Percentiles rank a stretch among this genome's conserved stretches.
These are phyloP conservation scores for Barbarea vulgaris DNA, from an alignment of 345 rosid species.

Conservation along the genomic window DNA sequence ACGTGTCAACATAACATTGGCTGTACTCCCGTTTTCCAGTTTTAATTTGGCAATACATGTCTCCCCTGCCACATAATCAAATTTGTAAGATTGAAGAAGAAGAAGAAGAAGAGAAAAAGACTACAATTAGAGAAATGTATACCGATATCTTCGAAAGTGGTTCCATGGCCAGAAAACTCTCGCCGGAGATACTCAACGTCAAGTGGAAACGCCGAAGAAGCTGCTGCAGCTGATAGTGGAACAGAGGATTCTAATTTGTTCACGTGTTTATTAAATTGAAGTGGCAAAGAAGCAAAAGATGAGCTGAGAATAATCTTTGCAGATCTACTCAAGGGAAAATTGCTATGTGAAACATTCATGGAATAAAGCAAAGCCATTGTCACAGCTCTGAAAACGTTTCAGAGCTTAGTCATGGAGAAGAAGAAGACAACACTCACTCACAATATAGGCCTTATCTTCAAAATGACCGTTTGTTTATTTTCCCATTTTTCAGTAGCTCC, in stretches of 20 bases:
- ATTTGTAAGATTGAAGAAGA: neutral
- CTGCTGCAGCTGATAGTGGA: constrained; percentile 26
- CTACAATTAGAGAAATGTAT: neutral
- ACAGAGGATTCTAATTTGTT: constrained; percentile 11
- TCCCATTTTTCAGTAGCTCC: constrained; percentile 7
- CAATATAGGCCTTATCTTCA: constrained; percentile 36
- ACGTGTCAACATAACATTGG: constrained; percentile 64
- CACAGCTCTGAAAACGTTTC: neutral
- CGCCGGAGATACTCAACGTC: constrained; percentile 64
- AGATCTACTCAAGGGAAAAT: neutral
- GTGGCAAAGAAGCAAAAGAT: constrained; percentile 25
- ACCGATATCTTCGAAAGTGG: constrained; percentile 66
- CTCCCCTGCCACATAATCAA: constrained; percentile 42
- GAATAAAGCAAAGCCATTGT: constrained; percentile 35
- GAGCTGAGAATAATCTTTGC: constrained; percentile 28
- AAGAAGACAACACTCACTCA: neutral
- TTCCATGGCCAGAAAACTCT: constrained; percentile 83
- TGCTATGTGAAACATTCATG: constrained; percentile 7
- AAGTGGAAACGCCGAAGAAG: constrained; percentile 52
- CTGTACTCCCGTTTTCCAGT: constrained; percentile 69
- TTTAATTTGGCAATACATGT: constrained; percentile 63
- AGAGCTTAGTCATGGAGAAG: neutral
- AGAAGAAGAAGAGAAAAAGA: neutral
- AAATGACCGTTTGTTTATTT: constrained; percentile 10
- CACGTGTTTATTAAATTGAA: neutral